These are phyloP conservation scores for Phytophthora syringae DNA, from an alignment of 352 stramenopile species.

Conservation along the genomic window DNA sequence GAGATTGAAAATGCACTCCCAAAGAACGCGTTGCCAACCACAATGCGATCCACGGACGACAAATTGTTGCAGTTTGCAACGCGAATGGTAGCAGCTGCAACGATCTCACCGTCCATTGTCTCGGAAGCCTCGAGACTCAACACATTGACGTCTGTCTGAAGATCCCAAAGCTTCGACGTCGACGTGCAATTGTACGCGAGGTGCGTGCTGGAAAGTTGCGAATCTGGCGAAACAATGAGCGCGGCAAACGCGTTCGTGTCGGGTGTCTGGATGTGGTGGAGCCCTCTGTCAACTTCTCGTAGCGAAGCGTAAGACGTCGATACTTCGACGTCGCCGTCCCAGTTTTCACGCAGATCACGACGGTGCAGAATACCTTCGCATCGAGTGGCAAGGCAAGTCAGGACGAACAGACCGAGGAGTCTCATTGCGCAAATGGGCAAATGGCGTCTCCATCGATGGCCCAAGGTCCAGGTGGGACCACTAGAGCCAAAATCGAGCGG, in stretches of 20 bases:
- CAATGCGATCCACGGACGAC: constrained; percentile 14
- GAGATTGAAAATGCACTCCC: neutral
- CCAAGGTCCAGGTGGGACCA: too few species aligned
- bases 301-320: constrained; percentile 17
- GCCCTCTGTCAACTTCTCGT: neutral
- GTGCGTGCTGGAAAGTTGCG: constrained; percentile 13
- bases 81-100: neutral
- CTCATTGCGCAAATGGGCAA: too few species aligned
- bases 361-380: constrained; percentile 13
- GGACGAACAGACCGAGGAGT: neutral
- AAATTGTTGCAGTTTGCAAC: neutral
- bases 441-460: too few species aligned
- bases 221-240: neutral
- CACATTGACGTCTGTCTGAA: constrained; percentile 21
- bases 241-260: constrained; percentile 16
- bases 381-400: neutral
- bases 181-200: constrained; percentile 31
- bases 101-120: neutral
- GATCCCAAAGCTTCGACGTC: constrained; percentile 22
- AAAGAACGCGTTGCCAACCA: constrained; percentile 18
- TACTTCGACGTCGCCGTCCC: neutral
- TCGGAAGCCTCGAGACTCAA: constrained; percentile 13
- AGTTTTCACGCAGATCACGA: neutral
- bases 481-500: too few species aligned
- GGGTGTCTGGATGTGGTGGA: constrained; percentile 10